Evolutionary conservation across 345 rosid species (phyloP).

Genomic region (Erucastrum elatum): DNA sequence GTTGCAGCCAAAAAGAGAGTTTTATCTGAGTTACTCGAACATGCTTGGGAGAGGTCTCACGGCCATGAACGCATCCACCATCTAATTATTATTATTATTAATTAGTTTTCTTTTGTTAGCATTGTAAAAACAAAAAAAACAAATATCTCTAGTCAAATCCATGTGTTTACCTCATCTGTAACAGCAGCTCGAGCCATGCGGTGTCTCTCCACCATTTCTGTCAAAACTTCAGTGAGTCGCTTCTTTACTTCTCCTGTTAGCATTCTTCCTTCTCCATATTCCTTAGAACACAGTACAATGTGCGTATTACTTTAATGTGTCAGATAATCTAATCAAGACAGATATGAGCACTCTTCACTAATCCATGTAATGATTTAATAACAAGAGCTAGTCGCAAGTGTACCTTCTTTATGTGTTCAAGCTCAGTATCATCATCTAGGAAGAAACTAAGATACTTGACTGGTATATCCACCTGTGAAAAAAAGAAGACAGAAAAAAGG

Average conservation of each 20-base stretch:
- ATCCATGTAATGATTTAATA: neutral
- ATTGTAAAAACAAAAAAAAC: neutral
- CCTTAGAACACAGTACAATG: constrained; percentile 40
- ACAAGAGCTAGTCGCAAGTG: neutral
- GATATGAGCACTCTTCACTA: neutral
- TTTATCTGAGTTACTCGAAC: constrained; percentile 50
- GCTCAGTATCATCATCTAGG: constrained; percentile 83
- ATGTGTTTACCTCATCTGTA: constrained; percentile 63
- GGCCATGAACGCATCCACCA: constrained; percentile 54
- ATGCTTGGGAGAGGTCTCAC: constrained; percentile 87
- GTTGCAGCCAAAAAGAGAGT: neutral
- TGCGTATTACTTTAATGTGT: no score
- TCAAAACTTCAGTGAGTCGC: constrained; percentile 60
- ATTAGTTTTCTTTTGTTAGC: no score
- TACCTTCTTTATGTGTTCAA: constrained; percentile 78
- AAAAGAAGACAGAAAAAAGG: no score
- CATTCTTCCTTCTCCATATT: constrained; percentile 85
- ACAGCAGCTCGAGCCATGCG: constrained; percentile 77
- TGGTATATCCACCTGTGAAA: constrained; percentile 42
- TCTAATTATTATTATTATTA: no score
- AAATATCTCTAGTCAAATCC: neutral
- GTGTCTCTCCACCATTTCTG: constrained; percentile 82
- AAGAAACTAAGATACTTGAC: constrained; percentile 77
- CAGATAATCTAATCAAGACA: neutral
- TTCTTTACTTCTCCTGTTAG: constrained; percentile 81